Conservation (phyloP, 306 rosid species). For the Cicer chorassanicum region DNA sequence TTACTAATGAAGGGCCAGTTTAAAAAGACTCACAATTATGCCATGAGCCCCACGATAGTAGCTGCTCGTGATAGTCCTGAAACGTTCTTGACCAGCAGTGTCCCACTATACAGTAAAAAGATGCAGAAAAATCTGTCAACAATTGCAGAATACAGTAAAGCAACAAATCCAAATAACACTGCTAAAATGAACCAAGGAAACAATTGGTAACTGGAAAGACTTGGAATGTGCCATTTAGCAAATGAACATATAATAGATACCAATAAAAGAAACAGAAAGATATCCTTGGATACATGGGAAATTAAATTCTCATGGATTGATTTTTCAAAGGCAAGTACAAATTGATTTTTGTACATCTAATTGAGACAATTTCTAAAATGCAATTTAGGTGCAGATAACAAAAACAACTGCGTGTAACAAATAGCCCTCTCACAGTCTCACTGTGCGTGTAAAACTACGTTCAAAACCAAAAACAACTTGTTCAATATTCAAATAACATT, state of each 20-base stretch:
- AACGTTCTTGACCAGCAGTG: slow-evolving; percentile 99
- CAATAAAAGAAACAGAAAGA: not conserved
- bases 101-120: slow-evolving; percentile 77
- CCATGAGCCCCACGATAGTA: slow-evolving; percentile 99
- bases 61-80: slow-evolving; percentile 98
- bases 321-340: slow-evolving; percentile 13
- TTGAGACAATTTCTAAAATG: slow-evolving; percentile 16
- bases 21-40: slow-evolving; percentile 73
- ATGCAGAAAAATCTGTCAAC: slow-evolving; percentile 42
- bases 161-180: slow-evolving; percentile 24
- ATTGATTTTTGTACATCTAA: not conserved
- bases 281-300: slow-evolving; percentile 6
- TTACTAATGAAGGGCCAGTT: not conserved
- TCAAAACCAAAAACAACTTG: slow-evolving; percentile 32
- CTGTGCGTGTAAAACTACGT: not conserved
- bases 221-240: not conserved
- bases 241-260: slow-evolving; percentile 8
- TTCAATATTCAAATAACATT: slow-evolving; percentile 24
- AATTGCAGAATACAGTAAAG: slow-evolving; percentile 26
- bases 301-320: slow-evolving; percentile 5
- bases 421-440: too few species aligned
- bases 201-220: slow-evolving; percentile 33
- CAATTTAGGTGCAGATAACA: slow-evolving; percentile 31
- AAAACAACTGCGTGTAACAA: not conserved
- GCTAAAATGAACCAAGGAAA: slow-evolving; percentile 27